Evolutionary conservation across 352 stramenopile species (phyloP), one percentile per base, ranked within the genome.

Genomic region (Pythium aristosporum): DNA sequence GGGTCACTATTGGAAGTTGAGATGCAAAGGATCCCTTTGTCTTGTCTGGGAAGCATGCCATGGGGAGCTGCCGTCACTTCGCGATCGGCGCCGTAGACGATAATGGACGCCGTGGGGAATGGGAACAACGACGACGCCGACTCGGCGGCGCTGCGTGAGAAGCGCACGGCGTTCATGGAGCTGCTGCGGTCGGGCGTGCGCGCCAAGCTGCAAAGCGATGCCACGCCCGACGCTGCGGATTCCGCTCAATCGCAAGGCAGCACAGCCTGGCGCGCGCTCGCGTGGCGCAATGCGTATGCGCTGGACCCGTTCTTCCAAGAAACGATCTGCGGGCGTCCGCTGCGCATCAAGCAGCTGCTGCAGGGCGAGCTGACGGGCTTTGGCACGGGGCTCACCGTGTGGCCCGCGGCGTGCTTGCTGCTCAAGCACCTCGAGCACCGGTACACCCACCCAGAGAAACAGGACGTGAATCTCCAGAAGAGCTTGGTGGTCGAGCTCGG

Each of bases 401-500:
- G 87, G 85, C 87, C 85, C 21, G 87, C 87, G 3, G 87, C 87
- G 23, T 92, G 83, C 61, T 74, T 94, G 49, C 71, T 95, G 25
- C 57, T 94, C 42, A 94, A 96, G 67, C 67, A 91, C 61, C 48
- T 96, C 28, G 85, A 94, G 50, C 68, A 91, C n/a, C 74, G 72
- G 50, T 82, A 75, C 28, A 39, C 34, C 8, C 34, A 39, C 34
- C 30, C 59, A 15, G 53, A 43, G 6, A 30, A 46, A n/a, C 21
- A 18, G 7, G 50, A 32, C 42, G 64, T 6, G 13, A 32, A 28
- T 11, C 50, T 81, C 9, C 32, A 60, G 2, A 61, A 65, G 8
- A 86, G 85, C 48, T 80, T 80, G 20, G 79, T 98, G 23, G 66
- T 97, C 18, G 94, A 98, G 72, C 72, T 98, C 6, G 96, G 94